A percentile compares a stretch with the other conserved stretches of the same genome.
phyloP scores from a whole-genome alignment of 805 yeast genomes.

The Wickerhamomyces xylosicus region DNA sequence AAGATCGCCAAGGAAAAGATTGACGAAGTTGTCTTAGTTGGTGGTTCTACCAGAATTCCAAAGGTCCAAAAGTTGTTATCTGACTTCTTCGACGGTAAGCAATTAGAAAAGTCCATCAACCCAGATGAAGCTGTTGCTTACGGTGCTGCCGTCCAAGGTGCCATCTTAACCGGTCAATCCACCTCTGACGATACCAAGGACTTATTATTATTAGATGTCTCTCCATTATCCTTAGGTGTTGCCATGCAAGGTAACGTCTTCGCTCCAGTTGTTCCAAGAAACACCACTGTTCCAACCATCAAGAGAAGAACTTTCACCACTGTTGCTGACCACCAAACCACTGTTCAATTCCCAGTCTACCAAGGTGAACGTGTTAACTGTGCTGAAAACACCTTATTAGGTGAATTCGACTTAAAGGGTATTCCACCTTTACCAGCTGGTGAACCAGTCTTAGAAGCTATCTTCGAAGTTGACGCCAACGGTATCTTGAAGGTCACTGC shows the following conservation, averaged over 20 bases:
- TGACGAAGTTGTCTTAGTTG: conserved; percentile 92
- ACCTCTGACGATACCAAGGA: conserved; percentile 90
- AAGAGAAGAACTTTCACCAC: conserved; percentile 99
- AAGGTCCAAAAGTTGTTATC: conserved; percentile 91
- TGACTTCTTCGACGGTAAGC: conserved; percentile 95
- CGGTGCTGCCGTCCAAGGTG: conserved; percentile 99
- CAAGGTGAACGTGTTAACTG: conserved; percentile 99
- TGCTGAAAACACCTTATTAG: conserved; percentile 92
- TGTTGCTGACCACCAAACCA: conserved; percentile 96
- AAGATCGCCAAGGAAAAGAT: conserved; percentile 74
- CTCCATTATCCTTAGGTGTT: conserved; percentile 98
- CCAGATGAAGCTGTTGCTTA: conserved; percentile 99
- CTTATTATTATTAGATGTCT: conserved; percentile 91
- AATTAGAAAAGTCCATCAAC: conserved; percentile 92
- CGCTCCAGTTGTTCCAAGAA: conserved; percentile 98
- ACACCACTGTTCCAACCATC: conserved; percentile 98
- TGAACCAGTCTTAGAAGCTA: conserved; percentile 98
- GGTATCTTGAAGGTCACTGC: conserved; percentile 99
- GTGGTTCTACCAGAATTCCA: conserved; percentile 99
- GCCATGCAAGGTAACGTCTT: conserved; percentile 99
- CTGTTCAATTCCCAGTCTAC: conserved; percentile 97
- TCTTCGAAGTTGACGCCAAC: conserved; percentile 98
- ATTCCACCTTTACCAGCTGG: conserved; percentile 99
- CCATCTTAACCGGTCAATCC: conserved; percentile 90
- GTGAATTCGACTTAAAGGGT: conserved; percentile 97